A percentile compares a stretch with the other conserved stretches of the same genome.
These are phyloP conservation scores for Mortierella sp. DNA, from an alignment of 371 early-diverging fungal species.

Conservation along the genomic window DNA sequence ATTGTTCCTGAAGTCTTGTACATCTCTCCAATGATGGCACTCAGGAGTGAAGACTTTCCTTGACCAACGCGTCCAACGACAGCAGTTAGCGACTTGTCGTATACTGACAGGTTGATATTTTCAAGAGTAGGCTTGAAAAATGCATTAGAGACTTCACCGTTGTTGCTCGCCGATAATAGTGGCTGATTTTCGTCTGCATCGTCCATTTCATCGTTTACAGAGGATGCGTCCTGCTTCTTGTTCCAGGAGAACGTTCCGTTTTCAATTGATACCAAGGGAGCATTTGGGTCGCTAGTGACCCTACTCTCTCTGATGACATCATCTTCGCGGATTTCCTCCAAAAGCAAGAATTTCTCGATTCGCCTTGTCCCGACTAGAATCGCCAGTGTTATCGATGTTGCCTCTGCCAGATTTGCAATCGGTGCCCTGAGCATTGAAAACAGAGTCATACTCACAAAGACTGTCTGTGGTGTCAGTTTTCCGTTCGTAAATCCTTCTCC, in stretches of 20 bases:
- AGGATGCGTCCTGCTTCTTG: slow-evolving; percentile 55
- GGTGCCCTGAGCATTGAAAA: slow-evolving; percentile 81
- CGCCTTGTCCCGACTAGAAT: slow-evolving; percentile 85
- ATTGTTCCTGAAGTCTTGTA: slow-evolving; percentile 59
- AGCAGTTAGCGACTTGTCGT: slow-evolving; percentile 74
- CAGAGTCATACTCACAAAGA: slow-evolving; percentile 92
- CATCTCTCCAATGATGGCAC: slow-evolving; percentile 76
- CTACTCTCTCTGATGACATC: slow-evolving; percentile 73
- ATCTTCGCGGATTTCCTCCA: slow-evolving; percentile 79
- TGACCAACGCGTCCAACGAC: slow-evolving; percentile 70
- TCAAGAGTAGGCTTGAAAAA: slow-evolving; percentile 61
- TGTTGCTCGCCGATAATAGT: slow-evolving; percentile 76
- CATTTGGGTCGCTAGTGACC: slow-evolving; percentile 70
- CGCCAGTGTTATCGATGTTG: slow-evolving; percentile 76
- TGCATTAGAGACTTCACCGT: not conserved
- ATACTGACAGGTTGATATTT: slow-evolving; percentile 73
- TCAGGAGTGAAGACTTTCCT: slow-evolving; percentile 75
- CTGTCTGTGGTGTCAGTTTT: slow-evolving; percentile 75
- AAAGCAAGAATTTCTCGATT: slow-evolving; percentile 77
- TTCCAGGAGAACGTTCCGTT: slow-evolving; percentile 71
- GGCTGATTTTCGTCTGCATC: slow-evolving; percentile 76
- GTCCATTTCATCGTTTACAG: slow-evolving; percentile 69
- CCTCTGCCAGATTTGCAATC: slow-evolving; percentile 66
- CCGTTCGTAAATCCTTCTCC: slow-evolving; percentile 60
- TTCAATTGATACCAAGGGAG: slow-evolving; percentile 27